phyloP scores from a whole-genome alignment of 495 filamentous ascomycete species.

The Hypoxylon fuscum region DNA sequence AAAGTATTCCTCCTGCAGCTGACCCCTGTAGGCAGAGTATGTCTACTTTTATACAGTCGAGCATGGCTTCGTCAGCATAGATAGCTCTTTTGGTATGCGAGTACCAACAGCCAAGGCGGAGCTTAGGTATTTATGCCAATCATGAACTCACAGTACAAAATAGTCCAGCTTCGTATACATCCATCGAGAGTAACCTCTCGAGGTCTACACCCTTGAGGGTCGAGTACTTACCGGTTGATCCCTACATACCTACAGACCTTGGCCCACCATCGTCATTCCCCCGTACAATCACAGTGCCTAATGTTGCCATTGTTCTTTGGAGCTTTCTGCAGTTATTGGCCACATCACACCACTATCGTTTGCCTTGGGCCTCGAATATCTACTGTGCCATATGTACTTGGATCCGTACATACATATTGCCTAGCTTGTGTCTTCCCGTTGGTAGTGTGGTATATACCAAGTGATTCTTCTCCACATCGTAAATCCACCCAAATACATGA shows the following conservation, averaged over 20 bases:
- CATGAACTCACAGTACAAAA: constrained; percentile 39
- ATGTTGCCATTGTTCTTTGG: constrained; percentile 37
- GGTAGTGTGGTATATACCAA: constrained; percentile 36
- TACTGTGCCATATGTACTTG: constrained; percentile 40
- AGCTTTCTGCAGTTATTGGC: constrained; percentile 40
- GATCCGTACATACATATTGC: constrained; percentile 38
- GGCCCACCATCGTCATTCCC: constrained; percentile 42
- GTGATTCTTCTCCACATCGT: constrained; percentile 40
- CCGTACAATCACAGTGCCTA: constrained; percentile 41
- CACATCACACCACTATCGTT: constrained; percentile 38
- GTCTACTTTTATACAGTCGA: constrained; percentile 34
- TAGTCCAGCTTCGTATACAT: constrained; percentile 38
- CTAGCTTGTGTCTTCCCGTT: constrained; percentile 40
- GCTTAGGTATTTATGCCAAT: constrained; percentile 35
- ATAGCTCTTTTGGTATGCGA: constrained; percentile 28
- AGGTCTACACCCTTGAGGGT: constrained; percentile 36
- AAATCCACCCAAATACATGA: constrained; percentile 43
- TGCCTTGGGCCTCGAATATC: constrained; percentile 33
- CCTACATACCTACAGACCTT: constrained; percentile 37
- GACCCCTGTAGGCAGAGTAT: constrained; percentile 28
- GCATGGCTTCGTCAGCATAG: constrained; percentile 38
- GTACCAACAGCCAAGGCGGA: constrained; percentile 39
- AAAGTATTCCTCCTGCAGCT: constrained; percentile 34
- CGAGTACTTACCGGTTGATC: constrained; percentile 42
- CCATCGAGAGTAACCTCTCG: constrained; percentile 29